Evolutionary conservation across 768 basidiomycete genomes (phyloP), one percentile per base, ranked within the genome.

Genomic region (Ramaria sp.): DNA sequence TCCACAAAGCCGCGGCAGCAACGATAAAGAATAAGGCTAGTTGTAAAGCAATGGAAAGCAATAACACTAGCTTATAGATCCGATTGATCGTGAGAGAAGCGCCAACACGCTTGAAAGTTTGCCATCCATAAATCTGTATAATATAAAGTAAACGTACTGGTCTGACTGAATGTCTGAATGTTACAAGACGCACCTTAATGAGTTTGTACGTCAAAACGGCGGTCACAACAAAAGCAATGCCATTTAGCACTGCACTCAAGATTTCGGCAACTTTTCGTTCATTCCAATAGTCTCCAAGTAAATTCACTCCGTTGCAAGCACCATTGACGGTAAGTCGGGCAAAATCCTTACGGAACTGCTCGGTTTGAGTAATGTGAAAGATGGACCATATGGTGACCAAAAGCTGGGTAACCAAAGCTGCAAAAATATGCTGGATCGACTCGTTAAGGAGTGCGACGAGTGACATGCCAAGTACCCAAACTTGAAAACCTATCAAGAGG

Each of bases 81-180:
- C 82, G 78, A 67, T 85, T 86, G 69, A 91, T 88, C 11, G 74
- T 75, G 62, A 80, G 70, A 6, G 83, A 86, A 11, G 88, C 87
- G 38, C 88, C 88, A 52, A 90, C 81, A 57, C 87, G 84, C 68
- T 88, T 88, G 77, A 90, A 91, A 0, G 88, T 91, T 68, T 88
- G 86, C 88, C 88, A 91, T 45, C 88, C 86, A 66, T 87, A 91
- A 15, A 75, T 64, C 85, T 87, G 54, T 3, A 38, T 4, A 34
- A 13, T 13, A 22, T 11, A 20, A 27, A 49, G 54, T 22, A 27
- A 13, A 38, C 9, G 22, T 39, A 5, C 27, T 5, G 4, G 22
- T 17, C 41, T n/a, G 27, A 19, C 17, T 27, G 24, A 1, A 45
- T 37, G 38, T 42, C 27, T 55, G 39, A 51, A 48, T 37, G 20